These are phyloP conservation scores for Vitellaria paradoxa DNA, from an alignment of 179 eudicot genomes.

Conservation along the genomic window DNA sequence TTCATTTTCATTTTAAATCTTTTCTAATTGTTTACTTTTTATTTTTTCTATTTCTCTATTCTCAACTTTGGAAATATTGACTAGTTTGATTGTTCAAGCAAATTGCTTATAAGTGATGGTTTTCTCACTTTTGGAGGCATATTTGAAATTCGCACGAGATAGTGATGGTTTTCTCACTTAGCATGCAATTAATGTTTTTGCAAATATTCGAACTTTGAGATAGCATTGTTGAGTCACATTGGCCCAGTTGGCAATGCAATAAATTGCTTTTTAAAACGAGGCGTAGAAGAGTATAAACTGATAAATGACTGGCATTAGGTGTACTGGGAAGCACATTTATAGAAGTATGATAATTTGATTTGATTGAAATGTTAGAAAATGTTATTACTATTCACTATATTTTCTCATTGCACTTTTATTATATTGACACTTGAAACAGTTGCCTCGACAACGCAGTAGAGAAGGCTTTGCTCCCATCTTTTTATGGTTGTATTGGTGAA, in stretches of 20 bases:
- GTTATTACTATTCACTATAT: not conserved
- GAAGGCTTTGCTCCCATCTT: constrained; percentile 66
- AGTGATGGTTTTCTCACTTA: not conserved
- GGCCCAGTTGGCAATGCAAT: constrained; percentile 39
- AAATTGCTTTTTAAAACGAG: too few relatives aligned
- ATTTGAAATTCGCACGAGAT: too few relatives aligned
- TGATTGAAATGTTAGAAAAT: not conserved
- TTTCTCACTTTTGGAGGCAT: too few relatives aligned
- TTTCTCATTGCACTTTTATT: constrained; percentile 16
- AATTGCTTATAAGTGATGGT: too few relatives aligned
- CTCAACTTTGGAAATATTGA: too few relatives aligned
- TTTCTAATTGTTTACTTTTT: not conserved
- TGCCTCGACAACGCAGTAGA: constrained; percentile 92
- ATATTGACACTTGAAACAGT: constrained; percentile 44
- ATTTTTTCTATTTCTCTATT: not conserved
- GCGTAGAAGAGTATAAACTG: too few relatives aligned
- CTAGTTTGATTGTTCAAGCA: too few relatives aligned
- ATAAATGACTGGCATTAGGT: too few relatives aligned
- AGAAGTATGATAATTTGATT: constrained; percentile 50
- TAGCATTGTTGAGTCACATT: constrained; percentile 47
- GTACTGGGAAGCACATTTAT: too few relatives aligned
- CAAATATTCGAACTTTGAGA: too few relatives aligned
- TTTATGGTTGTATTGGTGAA: too few relatives aligned
- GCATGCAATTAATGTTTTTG: constrained; percentile 1
- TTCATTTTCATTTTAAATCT: too few relatives aligned